Evolutionary conservation across 495 filamentous ascomycete genomes (phyloP).

Genomic region (Neurospora discreta): DNA sequence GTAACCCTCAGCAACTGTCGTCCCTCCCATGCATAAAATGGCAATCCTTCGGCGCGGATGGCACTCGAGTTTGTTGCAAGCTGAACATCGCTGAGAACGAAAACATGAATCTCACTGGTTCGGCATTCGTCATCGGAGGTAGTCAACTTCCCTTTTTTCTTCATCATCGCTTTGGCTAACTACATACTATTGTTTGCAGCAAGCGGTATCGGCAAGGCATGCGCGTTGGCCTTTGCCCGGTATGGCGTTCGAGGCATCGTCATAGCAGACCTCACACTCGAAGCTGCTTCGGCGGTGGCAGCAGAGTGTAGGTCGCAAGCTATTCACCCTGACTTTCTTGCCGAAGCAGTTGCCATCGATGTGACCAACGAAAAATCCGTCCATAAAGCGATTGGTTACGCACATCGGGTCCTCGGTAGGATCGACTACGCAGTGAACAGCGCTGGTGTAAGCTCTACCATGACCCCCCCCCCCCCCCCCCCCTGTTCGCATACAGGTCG

Average conservation of each 20-base stretch:
- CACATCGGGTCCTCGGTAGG: background rate
- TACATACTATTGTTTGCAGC: background rate
- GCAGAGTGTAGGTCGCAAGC: background rate
- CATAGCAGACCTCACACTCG: background rate
- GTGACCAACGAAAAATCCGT: background rate
- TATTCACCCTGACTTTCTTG: background rate
- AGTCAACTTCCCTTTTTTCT: background rate
- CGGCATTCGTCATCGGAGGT: background rate
- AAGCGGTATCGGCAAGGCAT: background rate
- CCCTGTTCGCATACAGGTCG: background rate
- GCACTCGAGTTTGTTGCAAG: background rate
- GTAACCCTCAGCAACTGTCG: background rate
- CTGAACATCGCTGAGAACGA: background rate
- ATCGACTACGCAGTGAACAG: background rate
- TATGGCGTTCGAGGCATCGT: background rate
- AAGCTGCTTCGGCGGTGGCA: background rate
- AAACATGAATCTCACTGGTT: background rate
- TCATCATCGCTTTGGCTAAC: background rate
- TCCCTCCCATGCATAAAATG: background rate
- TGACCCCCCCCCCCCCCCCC: background rate
- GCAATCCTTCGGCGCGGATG: background rate
- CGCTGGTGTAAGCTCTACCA: background rate
- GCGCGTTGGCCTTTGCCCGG: background rate
- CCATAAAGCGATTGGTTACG: background rate
- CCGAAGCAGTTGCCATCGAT: background rate